Conservation (phyloP, 345 rosid species). For the Lumnitzera racemosa region DNA sequence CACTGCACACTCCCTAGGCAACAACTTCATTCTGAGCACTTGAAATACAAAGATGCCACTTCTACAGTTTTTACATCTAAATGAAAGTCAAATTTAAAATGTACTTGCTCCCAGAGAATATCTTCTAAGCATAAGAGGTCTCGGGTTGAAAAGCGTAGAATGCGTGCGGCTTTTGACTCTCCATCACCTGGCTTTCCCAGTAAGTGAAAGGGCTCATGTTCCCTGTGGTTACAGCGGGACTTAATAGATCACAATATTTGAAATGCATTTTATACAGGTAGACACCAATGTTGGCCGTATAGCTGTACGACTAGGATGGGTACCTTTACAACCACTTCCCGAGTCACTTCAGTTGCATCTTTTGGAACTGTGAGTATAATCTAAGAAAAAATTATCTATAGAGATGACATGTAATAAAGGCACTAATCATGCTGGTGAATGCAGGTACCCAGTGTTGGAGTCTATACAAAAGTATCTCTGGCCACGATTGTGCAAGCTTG, state of each 20-base stretch:
- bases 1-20: constrained; percentile 5
- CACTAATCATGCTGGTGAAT: constrained; percentile 12
- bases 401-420: constrained; percentile 2
- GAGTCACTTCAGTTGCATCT: constrained; percentile 98
- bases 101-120: constrained; percentile 53
- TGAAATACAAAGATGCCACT: background rate
- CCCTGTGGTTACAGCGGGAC: background rate
- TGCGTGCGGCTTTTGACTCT: constrained; percentile 95
- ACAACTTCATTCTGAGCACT: background rate
- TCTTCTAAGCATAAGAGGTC: constrained; percentile 72
- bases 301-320: constrained; percentile 99
- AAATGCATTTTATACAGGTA: constrained; percentile 43
- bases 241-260: constrained; percentile 10
- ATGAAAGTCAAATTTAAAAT: background rate
- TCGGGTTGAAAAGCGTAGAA: constrained; percentile 96
- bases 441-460: constrained; percentile 87
- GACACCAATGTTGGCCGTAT: constrained; percentile 99
- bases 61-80: constrained; percentile 1
- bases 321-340: constrained; percentile 92
- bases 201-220: constrained; percentile 26
- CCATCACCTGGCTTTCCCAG: constrained; percentile 98
- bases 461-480: constrained; percentile 92
- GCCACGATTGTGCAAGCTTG: constrained; percentile 96
- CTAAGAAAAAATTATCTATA: constrained; percentile 6
- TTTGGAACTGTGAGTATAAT: constrained; percentile 66